phyloP scores from a whole-genome alignment of 2,329 filamentous ascomycete genomes.

The Coleophoma crateriformis region DNA sequence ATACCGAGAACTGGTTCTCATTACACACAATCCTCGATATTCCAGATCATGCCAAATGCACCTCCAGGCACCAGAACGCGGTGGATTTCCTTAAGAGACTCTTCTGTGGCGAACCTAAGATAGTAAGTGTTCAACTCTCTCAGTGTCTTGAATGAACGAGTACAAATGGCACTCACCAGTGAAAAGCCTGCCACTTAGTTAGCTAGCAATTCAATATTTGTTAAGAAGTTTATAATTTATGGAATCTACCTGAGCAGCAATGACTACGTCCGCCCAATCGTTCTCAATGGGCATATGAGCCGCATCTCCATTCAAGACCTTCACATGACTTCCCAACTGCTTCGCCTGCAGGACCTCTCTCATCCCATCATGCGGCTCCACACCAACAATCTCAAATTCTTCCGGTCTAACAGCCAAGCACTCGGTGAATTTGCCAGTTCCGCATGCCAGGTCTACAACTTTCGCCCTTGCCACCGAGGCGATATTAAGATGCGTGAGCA shows the following conservation, averaged over 20 bases:
- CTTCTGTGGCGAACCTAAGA: conserved; percentile 61
- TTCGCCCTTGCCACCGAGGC: conserved; percentile 37
- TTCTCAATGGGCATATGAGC: conserved; percentile 48
- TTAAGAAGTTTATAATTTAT: not conserved
- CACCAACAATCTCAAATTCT: conserved; percentile 50
- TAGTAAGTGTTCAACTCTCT: not conserved
- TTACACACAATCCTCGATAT: conserved; percentile 61
- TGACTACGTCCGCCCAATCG: conserved; percentile 57
- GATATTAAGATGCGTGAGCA: conserved; percentile 52
- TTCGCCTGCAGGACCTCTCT: conserved; percentile 54
- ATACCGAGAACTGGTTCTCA: not conserved
- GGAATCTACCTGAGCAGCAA: conserved; percentile 26
- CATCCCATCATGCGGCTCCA: conserved; percentile 66
- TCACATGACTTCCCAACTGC: conserved; percentile 35
- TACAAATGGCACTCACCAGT: conserved; percentile 22
- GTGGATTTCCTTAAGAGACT: conserved; percentile 60
- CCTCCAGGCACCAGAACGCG: conserved; percentile 56
- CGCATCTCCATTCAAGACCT: conserved; percentile 52
- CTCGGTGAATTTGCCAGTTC: conserved; percentile 68
- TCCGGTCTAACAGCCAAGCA: conserved; percentile 53
- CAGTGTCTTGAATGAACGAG: not conserved
- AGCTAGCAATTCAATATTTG: not conserved
- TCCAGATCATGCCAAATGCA: conserved; percentile 66
- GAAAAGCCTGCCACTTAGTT: conserved; percentile 37
- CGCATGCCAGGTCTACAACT: conserved; percentile 60